A percentile compares a stretch with the other conserved stretches of the same genome.
Conservation (phyloP, 441 rosid species). For the Euphorbia celastroides region DNA sequence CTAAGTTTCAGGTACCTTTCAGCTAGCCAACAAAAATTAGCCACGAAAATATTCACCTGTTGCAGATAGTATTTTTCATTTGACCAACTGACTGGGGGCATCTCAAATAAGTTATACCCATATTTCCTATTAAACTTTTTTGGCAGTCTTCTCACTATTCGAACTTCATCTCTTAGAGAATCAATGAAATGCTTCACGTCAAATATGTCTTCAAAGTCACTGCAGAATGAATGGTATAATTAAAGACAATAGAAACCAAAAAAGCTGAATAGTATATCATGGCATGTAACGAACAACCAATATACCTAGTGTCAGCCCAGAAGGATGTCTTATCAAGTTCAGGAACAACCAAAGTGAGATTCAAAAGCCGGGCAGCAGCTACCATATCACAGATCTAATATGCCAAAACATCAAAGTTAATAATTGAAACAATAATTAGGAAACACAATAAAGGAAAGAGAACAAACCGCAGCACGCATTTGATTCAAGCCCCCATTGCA, state of each 20-base stretch:
- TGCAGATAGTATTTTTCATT: slow-evolving; percentile 80
- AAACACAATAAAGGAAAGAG: slow-evolving; percentile 21
- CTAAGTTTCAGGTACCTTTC: neutral
- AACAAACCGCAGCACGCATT: slow-evolving; percentile 96
- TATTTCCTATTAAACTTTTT: slow-evolving; percentile 59
- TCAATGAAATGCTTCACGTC: slow-evolving; percentile 82
- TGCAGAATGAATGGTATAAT: slow-evolving; percentile 36
- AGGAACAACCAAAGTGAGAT: slow-evolving; percentile 91
- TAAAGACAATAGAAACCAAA: slow-evolving; percentile 14
- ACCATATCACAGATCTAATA: slow-evolving; percentile 97
- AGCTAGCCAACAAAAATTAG: neutral
- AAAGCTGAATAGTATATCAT: neutral
- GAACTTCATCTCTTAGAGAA: slow-evolving; percentile 91
- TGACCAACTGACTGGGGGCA: slow-evolving; percentile 99
- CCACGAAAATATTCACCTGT: slow-evolving; percentile 45
- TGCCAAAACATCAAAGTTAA: slow-evolving; percentile 18
- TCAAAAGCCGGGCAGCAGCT: slow-evolving; percentile 78
- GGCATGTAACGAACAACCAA: slow-evolving; percentile 11
- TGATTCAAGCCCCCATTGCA: slow-evolving; percentile 99
- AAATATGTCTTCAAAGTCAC: slow-evolving; percentile 95
- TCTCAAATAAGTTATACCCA: slow-evolving; percentile 52
- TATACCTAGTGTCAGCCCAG: slow-evolving; percentile 96
- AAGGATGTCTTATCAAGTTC: slow-evolving; percentile 95
- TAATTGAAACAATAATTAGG: slow-evolving; percentile 8
- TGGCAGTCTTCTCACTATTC: slow-evolving; percentile 77